Evolutionary conservation across 2,329 filamentous ascomycete genomes (phyloP).

Genomic region (Graphilbum fragrans): DNA sequence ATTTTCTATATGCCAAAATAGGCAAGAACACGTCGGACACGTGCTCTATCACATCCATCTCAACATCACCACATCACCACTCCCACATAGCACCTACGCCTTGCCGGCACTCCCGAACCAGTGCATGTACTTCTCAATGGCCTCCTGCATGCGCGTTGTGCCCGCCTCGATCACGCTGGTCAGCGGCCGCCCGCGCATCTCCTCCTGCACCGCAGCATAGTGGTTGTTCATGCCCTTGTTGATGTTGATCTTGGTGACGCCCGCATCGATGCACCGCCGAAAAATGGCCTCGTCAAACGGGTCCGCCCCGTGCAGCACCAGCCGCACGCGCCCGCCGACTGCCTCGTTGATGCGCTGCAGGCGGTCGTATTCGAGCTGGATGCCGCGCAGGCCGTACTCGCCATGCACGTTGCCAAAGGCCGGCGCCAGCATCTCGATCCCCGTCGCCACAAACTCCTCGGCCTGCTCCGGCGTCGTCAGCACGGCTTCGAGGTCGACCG

Average conservation of each 20-base stretch:
- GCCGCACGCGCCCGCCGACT: conserved; percentile 30
- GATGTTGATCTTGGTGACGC: conserved; percentile 37
- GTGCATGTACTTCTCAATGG: conserved; percentile 33
- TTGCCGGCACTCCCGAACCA: conserved; percentile 33
- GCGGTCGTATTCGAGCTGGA: conserved; percentile 46
- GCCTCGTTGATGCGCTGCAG: conserved; percentile 29
- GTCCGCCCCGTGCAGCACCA: conserved; percentile 36
- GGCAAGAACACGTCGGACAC: no score
- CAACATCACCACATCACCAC: neutral
- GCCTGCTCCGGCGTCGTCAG: conserved; percentile 59
- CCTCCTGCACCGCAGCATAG: conserved; percentile 28
- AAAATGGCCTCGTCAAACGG: conserved; percentile 34
- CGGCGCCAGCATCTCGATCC: conserved; percentile 63
- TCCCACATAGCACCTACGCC: conserved; percentile 16
- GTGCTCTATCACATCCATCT: neutral
- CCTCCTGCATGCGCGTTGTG: conserved; percentile 32
- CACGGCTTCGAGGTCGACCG: conserved; percentile 30
- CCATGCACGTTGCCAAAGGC: conserved; percentile 70
- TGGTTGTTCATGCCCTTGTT: conserved; percentile 40
- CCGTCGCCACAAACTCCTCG: conserved; percentile 56
- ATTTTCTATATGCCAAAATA: no score
- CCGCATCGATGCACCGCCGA: conserved; percentile 27
- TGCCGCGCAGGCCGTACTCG: conserved; percentile 54
- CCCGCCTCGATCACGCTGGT: conserved; percentile 34
- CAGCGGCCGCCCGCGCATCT: conserved; percentile 32